phyloP scores from a whole-genome alignment of 1,284 basidiomycete genomes.

The Thecaphora thlaspeos region DNA sequence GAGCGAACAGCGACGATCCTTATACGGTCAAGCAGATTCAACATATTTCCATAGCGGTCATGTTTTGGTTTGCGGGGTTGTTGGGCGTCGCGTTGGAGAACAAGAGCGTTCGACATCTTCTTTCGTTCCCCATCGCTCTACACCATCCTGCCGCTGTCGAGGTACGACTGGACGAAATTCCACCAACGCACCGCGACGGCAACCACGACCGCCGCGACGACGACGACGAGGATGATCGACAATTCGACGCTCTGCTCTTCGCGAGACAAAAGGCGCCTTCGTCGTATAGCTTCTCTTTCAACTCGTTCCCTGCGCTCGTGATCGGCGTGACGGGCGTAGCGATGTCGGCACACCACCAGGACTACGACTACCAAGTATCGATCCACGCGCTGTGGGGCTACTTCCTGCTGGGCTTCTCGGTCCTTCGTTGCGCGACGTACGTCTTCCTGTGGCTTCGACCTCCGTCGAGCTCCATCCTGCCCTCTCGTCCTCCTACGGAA shows the following conservation, averaged over 20 bases:
- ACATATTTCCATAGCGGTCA: conserved; percentile 88
- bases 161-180: no score
- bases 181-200: conserved; percentile 3
- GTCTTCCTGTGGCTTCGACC: conserved; percentile 85
- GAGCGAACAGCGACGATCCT: conserved; percentile 74
- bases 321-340: conserved; percentile 90
- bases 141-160: conserved; percentile 15
- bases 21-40: conserved; percentile 91
- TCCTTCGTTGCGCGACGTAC: conserved; percentile 81
- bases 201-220: neutral
- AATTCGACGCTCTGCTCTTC: conserved; percentile 23
- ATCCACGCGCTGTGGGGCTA: conserved; percentile 90
- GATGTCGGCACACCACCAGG: conserved; percentile 92
- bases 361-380: conserved; percentile 76
- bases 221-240: conserved; percentile 5
- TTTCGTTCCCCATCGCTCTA: conserved; percentile 36
- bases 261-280: conserved; percentile 43
- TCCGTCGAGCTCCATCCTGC: conserved; percentile 64
- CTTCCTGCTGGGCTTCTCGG: conserved; percentile 77
- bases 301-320: conserved; percentile 76
- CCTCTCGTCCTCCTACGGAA: conserved; percentile 92
- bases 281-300: conserved; percentile 75
- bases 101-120: conserved; percentile 56
- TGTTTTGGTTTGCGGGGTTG: conserved; percentile 94
- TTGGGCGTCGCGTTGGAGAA: conserved; percentile 88